Evolutionary conservation across 139 green algal species (phyloP).

Genomic region (Astrephomene gubernaculifera): DNA sequence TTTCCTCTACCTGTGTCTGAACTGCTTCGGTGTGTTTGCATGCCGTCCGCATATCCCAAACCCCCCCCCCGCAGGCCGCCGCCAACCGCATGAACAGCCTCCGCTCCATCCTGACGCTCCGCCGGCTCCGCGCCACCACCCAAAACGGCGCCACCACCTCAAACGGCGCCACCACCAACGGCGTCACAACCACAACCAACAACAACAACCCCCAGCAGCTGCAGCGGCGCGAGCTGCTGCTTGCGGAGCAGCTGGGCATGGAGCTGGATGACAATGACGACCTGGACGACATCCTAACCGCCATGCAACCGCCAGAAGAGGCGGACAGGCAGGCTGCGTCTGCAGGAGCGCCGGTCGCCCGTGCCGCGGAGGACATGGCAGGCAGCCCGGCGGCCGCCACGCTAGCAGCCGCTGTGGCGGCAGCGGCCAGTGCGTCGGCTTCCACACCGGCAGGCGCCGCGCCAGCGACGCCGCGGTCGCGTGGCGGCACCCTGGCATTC

Average conservation of each 20-base stretch:
- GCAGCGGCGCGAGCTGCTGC: neutral
- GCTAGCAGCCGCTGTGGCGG: too few relatives aligned
- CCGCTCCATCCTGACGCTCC: constrained; percentile 11
- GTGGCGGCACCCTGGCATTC: neutral
- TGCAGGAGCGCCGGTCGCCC: neutral
- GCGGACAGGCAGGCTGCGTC: neutral
- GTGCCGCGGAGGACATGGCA: neutral
- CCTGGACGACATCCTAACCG: constrained; percentile 28
- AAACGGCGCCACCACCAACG: neutral
- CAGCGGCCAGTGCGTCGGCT: neutral
- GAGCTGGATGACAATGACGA: neutral
- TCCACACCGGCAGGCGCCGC: neutral
- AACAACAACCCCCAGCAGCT: constrained; percentile 3
- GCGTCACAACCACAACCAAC: neutral
- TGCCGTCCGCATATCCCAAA: too few relatives aligned
- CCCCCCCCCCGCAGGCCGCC: neutral
- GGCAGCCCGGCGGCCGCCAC: neutral
- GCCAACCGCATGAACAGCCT: constrained; percentile 22
- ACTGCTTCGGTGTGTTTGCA: too few relatives aligned
- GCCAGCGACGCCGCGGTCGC: too few relatives aligned
- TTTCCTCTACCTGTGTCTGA: too few relatives aligned
- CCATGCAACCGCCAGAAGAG: constrained; percentile 3
- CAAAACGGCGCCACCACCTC: neutral
- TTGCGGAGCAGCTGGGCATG: neutral
- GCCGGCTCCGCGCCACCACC: neutral